A percentile compares a stretch with the other conserved stretches of the same genome.
Conservation (phyloP, 2,329 filamentous ascomycete species). For the Dactylellina haptotyla region DNA sequence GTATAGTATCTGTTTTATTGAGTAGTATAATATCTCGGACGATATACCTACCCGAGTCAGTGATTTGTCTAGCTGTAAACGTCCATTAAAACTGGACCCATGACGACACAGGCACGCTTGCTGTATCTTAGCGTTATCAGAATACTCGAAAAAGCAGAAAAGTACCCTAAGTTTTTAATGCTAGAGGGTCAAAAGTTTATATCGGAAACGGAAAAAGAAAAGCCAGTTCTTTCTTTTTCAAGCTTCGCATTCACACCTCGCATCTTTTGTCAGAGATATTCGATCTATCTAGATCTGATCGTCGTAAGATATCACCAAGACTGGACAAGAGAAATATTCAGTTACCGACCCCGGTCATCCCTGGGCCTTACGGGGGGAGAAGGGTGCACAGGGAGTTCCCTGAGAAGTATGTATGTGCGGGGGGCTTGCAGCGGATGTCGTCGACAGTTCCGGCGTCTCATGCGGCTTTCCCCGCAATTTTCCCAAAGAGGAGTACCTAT, state of each 20-base stretch:
- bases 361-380: neutral
- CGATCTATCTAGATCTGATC: conserved; percentile 4
- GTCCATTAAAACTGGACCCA: neutral
- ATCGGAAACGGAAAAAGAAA: conserved; percentile 24
- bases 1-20: too few species aligned
- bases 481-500: too few species aligned
- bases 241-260: neutral
- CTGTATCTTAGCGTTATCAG: conserved; percentile 1
- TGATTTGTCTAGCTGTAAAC: neutral
- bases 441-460: neutral
- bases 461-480: too few species aligned
- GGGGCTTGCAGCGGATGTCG: neutral
- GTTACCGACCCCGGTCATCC: neutral
- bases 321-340: neutral
- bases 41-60: neutral
- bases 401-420: neutral
- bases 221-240: neutral
- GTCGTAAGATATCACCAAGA: neutral
- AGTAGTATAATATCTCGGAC: too few species aligned
- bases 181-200: conserved; percentile 8
- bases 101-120: neutral
- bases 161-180: too few species aligned
- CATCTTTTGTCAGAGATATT: neutral
- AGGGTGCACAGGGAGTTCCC: neutral
- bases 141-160: neutral